Evolutionary conservation across 2,329 filamentous ascomycete species (phyloP).

Genomic region (Trichoderma endophyticum): DNA sequence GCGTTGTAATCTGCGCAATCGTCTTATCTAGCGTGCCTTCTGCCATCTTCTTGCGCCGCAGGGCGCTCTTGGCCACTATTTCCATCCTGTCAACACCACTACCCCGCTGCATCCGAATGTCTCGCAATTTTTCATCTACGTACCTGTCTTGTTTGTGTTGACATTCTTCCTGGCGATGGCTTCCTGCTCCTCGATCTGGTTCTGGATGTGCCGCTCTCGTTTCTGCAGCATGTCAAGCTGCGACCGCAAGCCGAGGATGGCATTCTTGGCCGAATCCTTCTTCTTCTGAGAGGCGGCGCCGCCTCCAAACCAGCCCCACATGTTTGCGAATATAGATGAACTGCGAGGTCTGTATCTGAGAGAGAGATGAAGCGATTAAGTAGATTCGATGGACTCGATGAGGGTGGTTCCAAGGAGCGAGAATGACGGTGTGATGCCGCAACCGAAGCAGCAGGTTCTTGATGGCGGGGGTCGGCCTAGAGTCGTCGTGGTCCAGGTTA

Average conservation of each 20-base stretch:
- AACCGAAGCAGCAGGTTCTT: conserved; percentile 12
- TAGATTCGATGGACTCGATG: not conserved
- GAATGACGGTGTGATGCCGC: conserved; percentile 20
- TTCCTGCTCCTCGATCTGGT: conserved; percentile 91
- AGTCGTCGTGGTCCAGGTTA: conserved; percentile 1
- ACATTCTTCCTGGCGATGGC: conserved; percentile 85
- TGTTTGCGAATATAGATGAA: conserved; percentile 34
- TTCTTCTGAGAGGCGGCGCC: conserved; percentile 75
- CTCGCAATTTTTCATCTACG: conserved; percentile 30
- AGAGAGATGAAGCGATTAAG: not conserved
- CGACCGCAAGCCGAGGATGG: conserved; percentile 80
- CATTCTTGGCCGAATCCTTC: conserved; percentile 95
- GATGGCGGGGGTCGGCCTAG: conserved; percentile 19
- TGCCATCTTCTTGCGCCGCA: conserved; percentile 91
- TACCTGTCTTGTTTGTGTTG: conserved; percentile 83
- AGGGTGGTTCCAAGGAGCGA: not conserved
- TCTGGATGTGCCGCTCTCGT: conserved; percentile 85
- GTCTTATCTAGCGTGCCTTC: conserved; percentile 93
- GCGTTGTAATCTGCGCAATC: conserved; percentile 79
- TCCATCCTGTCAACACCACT: conserved; percentile 25
- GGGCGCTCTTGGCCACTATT: conserved; percentile 81
- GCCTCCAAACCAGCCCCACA: conserved; percentile 85
- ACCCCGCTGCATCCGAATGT: conserved; percentile 17
- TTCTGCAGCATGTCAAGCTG: conserved; percentile 98
- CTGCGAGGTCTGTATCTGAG: not conserved